Evolutionary conservation across 345 rosid species (phyloP), one percentile per base, ranked within the genome.

Genomic region (Brassica juncea): DNA sequence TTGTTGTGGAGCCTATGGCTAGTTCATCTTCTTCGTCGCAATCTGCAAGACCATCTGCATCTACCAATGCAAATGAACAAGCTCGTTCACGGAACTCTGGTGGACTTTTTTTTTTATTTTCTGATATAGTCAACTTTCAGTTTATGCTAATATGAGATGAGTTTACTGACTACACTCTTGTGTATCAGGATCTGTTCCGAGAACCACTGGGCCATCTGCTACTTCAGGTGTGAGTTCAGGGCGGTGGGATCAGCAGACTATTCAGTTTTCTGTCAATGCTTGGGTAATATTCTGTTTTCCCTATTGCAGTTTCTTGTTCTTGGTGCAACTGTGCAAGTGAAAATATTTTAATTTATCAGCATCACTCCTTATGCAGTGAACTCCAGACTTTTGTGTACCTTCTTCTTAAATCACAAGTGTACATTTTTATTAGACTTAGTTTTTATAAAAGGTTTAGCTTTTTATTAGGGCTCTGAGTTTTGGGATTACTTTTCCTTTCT

Each of bases 211-310:
- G 42, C 65, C 95, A 63, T 85, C 97, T 8, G 82, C 92, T 34
- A 77, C 89, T 32, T 42, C 91, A 3, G 87, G 87, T 73, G 66
- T 90, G 63, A 85, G 86, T 84, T 81, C 96, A 75, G 44, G 89
- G 72, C 97, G 92, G 34, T 93, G 97, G 98, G 97, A 96, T 85
- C 83, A 89, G 32, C 88, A 88, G 76, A 96, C 99, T 14, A 80
- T 96, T 81, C 99, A 89, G 49, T 96, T 96, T 83, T 96, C 99
- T 75, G 86, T 93, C 86, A 93, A 89, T 90, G 94, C 99, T 82
- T 96, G 99, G 99, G 99, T 96, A 91, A n/a, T 0, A 27, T 73
- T 42, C 31, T 42, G 63, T 39, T 42, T 66, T 69, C 19, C 14
- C 12, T 25, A 35, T 61, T 61, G 27, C 49, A 63, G 3, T 37